These are phyloP conservation scores for Dothistroma septosporum DNA, from an alignment of 2,329 filamentous ascomycete genomes.

Conservation along the genomic window DNA sequence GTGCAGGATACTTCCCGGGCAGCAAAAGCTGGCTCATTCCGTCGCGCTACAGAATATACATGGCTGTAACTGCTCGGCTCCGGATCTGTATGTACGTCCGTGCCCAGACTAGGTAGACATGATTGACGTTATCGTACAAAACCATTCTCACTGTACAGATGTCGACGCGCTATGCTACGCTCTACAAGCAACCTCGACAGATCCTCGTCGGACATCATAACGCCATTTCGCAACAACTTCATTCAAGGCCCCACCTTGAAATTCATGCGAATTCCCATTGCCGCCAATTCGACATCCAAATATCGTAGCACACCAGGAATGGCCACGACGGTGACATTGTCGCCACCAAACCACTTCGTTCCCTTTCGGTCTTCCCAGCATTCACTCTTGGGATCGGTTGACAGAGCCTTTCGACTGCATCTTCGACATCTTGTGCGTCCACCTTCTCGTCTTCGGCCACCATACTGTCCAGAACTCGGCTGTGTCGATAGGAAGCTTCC, in stretches of 20 bases:
- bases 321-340: constrained; percentile 84
- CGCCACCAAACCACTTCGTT: constrained; percentile 77
- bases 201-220: not conserved
- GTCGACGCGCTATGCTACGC: not conserved
- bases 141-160: no score
- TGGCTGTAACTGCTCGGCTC: no score
- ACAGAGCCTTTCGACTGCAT: constrained; percentile 33
- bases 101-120: no score
- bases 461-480: constrained; percentile 58
- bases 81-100: no score
- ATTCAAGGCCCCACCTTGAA: constrained; percentile 65
- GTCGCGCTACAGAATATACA: no score
- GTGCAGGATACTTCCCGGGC: no score
- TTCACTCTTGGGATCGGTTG: constrained; percentile 46
- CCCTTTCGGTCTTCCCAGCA: constrained; percentile 89
- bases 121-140: no score
- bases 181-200: not conserved
- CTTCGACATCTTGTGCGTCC: constrained; percentile 34
- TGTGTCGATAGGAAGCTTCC: constrained; percentile 88
- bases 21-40: no score
- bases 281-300: constrained; percentile 88
- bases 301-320: constrained; percentile 90
- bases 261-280: constrained; percentile 94
- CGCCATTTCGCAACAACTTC: not conserved
- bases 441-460: constrained; percentile 24